A percentile compares a stretch with the other conserved stretches of the same genome.
These are phyloP conservation scores for Spathaspora sp. DNA, from an alignment of 1,139 yeast species.

Conservation along the genomic window DNA sequence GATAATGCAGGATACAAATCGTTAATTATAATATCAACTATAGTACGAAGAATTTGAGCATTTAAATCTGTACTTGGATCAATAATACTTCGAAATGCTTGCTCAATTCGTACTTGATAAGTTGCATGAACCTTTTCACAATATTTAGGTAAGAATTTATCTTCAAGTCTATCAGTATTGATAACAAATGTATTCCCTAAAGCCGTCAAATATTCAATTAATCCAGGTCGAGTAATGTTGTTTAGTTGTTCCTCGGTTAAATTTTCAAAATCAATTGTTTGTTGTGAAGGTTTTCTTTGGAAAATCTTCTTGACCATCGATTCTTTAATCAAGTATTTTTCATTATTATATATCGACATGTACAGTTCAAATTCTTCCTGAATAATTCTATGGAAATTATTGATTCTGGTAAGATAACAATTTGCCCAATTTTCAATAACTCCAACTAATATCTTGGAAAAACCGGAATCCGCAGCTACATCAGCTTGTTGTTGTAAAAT, in stretches of 20 bases:
- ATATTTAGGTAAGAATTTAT: constrained; percentile 67
- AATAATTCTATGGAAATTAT: constrained; percentile 56
- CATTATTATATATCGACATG: constrained; percentile 45
- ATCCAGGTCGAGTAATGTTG: constrained; percentile 69
- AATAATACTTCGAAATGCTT: constrained; percentile 60
- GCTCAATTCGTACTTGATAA: constrained; percentile 56
- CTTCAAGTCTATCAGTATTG: constrained; percentile 78
- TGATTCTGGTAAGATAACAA: constrained; percentile 60
- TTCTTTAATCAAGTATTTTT: constrained; percentile 36
- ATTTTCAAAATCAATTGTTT: constrained; percentile 34
- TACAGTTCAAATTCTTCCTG: constrained; percentile 55
- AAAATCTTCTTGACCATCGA: constrained; percentile 48
- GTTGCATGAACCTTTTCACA: constrained; percentile 64
- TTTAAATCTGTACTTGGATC: constrained; percentile 80
- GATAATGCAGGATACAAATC: constrained; percentile 55
- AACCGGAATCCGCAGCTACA: constrained; percentile 85
- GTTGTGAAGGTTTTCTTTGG: constrained; percentile 24
- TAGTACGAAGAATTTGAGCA: constrained; percentile 62
- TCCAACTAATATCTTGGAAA: constrained; percentile 79
- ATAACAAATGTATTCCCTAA: constrained; percentile 83
- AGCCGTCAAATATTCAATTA: constrained; percentile 79
- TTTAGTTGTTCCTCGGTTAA: constrained; percentile 48
- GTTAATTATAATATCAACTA: constrained; percentile 67
- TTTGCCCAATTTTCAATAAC: constrained; percentile 74
- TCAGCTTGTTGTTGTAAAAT: constrained; percentile 92